Evolutionary conservation across 306 rosid species (phyloP), one percentile per base, ranked within the genome.

Genomic region (Albizia julibrissin): DNA sequence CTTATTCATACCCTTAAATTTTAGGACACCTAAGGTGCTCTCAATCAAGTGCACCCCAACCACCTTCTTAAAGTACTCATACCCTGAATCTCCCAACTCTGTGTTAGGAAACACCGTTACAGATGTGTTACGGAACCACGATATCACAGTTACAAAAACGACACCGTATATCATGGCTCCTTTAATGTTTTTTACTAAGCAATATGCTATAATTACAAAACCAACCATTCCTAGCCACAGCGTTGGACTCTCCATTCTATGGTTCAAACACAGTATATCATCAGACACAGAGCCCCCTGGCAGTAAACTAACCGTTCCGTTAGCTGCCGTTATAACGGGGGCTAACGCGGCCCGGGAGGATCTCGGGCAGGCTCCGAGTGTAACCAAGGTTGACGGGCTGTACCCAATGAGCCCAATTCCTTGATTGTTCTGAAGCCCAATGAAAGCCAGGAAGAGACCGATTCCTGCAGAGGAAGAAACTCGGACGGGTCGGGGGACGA

Each of bases 121-220:
- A 0, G 82, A 7, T 0, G 97, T 94, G 87, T 88, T 86, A 46
- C 97, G 91, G 77, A 94, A 87, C 97, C 97, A 94, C 0, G 98
- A 94, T 2, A 94, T 85, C 4, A 82, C 91, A 0, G 98, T 94
- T n/a, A 92, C 97, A 5, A 91, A 91, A 26, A 94, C 77, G 74
- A 94, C 86, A 49, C 97, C 98, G 88, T 92, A 92, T 76, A 94
- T 92, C 94, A 92, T 94, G 0, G 94, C 97, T 0, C 98, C 97
- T 8, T 92, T 94, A 0, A 91, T 29, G 76, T 88, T 85, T 69
- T 88, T 94, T 54, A 91, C 90, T 3, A 94, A 26, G 34, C 96
- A 92, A 44, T 90, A 92, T 0, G 91, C 97, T 16, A 92, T 94
- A 22, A 94, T 91, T 6, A 94, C 50, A 74, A 92, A 94, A 1